Evolutionary conservation across 108 stramenopile genomes (phyloP).

Genomic region (Mediolabrus comicus): DNA sequence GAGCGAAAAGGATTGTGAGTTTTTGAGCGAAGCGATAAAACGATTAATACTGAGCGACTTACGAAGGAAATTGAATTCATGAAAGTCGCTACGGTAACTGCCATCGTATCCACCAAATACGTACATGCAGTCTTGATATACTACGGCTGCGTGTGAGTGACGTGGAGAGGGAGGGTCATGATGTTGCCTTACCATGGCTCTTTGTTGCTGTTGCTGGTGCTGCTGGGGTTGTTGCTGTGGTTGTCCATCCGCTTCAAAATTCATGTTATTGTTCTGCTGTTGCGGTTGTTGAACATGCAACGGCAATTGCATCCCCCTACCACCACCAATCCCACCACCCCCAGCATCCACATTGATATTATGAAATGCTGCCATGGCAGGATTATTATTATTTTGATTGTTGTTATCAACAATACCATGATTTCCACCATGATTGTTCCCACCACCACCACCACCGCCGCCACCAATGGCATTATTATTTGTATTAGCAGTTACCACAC

Average conservation of each 20-base stretch:
- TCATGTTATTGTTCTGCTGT: neutral
- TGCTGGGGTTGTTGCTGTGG: constrained; percentile 1
- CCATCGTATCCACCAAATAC: constrained; percentile 95
- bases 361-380: no score
- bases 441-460: neutral
- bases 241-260: neutral
- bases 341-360: constrained; percentile 28
- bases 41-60: no score
- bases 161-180: constrained; percentile 81
- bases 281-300: neutral
- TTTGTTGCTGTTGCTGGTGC: neutral
- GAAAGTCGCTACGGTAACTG: constrained; percentile 88
- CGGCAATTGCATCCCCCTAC: neutral
- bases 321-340: constrained; percentile 20
- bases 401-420: neutral
- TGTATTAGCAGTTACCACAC: neutral
- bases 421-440: neutral
- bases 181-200: constrained; percentile 2
- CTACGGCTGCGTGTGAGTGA: constrained; percentile 94
- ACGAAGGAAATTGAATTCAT: constrained; percentile 86
- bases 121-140: constrained; percentile 78
- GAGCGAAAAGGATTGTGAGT: no score
- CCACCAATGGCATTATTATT: neutral
- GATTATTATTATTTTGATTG: neutral
- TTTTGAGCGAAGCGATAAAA: no score